Evolutionary conservation across 139 green algal genomes (phyloP).

Genomic region (Chlamydomonas sp.): DNA sequence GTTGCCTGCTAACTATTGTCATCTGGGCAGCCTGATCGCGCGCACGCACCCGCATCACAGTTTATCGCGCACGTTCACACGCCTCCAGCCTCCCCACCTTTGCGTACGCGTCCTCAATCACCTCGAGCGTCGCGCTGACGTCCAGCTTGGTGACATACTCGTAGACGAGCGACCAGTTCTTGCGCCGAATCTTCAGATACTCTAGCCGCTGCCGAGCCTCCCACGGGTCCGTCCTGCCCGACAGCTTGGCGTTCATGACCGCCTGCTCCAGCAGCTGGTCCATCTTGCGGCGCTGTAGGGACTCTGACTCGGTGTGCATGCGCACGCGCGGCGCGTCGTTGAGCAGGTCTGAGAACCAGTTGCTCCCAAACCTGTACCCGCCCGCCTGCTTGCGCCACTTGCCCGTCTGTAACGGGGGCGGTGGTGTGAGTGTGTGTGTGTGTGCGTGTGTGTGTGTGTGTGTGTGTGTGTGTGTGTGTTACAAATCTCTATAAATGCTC

Average conservation of each 20-base stretch:
- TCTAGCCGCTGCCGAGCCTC: conserved; percentile 53
- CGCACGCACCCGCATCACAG: not conserved
- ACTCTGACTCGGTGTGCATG: not conserved
- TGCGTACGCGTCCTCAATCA: conserved; percentile 70
- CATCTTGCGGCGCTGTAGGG: conserved; percentile 13
- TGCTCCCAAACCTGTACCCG: too few species aligned
- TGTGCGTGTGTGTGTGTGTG: too few species aligned
- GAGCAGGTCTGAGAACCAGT: not conserved
- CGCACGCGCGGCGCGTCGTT: conserved; percentile 6
- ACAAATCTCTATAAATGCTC: too few species aligned
- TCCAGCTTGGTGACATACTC: conserved; percentile 63
- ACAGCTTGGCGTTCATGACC: conserved; percentile 66
- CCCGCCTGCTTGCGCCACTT: too few species aligned
- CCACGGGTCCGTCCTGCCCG: conserved; percentile 31
- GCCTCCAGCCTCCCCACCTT: conserved; percentile 35
- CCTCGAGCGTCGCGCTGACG: conserved; percentile 54
- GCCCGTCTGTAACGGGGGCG: too few species aligned
- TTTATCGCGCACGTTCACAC: not conserved
- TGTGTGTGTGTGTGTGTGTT: too few species aligned
- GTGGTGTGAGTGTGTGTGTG: too few species aligned
- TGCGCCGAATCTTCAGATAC: conserved; percentile 49
- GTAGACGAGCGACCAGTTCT: conserved; percentile 74
- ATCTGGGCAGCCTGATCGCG: not conserved
- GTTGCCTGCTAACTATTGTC: not conserved
- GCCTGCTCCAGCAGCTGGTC: conserved; percentile 31